Percentiles rank a stretch among this genome's conserved stretches.
phyloP scores from a whole-genome alignment of 1,139 yeast genomes.

The Arxiozyma telluris region DNA sequence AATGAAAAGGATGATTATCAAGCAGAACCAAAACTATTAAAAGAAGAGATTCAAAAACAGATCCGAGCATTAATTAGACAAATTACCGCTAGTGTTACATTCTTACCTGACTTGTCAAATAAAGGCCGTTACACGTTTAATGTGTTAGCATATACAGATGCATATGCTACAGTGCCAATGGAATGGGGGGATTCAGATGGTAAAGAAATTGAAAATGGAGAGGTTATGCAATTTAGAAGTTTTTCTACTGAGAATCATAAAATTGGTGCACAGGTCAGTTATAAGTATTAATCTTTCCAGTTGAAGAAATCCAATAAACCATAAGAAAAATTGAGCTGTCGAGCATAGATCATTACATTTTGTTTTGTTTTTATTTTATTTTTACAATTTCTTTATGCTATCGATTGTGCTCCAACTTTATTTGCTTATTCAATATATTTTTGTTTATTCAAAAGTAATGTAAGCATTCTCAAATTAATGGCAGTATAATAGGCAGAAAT shows the following conservation, averaged over 20 bases:
- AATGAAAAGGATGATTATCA: slow-evolving; percentile 7
- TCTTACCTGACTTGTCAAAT: slow-evolving; percentile 64
- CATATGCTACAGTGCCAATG: slow-evolving; percentile 58
- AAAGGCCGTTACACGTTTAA: slow-evolving; percentile 67
- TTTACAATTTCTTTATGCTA: no score
- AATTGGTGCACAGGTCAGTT: slow-evolving; percentile 72
- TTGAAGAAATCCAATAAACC: background rate
- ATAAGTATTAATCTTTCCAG: slow-evolving; percentile 31
- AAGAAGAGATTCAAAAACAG: slow-evolving; percentile 50
- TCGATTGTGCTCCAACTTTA: no score
- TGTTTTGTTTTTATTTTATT: no score
- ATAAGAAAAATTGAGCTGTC: no score
- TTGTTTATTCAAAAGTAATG: no score
- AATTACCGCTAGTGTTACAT: slow-evolving; percentile 80
- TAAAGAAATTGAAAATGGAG: slow-evolving; percentile 46
- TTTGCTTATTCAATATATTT: no score
- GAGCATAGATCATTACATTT: no score
- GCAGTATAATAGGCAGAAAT: no score
- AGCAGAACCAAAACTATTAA: background rate
- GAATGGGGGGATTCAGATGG: slow-evolving; percentile 85
- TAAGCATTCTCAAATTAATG: no score
- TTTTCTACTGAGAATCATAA: slow-evolving; percentile 64
- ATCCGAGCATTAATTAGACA: slow-evolving; percentile 83
- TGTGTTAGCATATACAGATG: slow-evolving; percentile 77
- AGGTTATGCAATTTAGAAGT: slow-evolving; percentile 57